Evolutionary conservation across 805 yeast species (phyloP).

Genomic region (Candida morakotiae): DNA sequence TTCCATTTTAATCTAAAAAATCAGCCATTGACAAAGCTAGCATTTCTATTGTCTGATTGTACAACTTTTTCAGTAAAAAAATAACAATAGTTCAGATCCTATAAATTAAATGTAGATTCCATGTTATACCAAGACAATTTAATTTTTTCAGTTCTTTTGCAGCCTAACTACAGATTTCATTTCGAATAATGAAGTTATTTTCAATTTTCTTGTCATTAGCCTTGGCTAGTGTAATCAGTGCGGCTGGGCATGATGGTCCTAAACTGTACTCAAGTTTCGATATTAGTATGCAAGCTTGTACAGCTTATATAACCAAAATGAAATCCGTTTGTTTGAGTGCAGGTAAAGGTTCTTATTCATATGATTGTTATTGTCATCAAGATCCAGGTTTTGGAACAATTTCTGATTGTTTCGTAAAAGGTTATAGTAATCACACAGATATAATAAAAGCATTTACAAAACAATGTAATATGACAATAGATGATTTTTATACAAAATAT

Average conservation of each 20-base stretch:
- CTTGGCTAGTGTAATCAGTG: not conserved
- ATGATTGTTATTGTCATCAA: slow-evolving; percentile 13
- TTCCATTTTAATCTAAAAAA: slow-evolving; percentile 2
- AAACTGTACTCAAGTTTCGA: slow-evolving; percentile 9
- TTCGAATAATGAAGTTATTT: not conserved
- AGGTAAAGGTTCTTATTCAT: slow-evolving; percentile 2
- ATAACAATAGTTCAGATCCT: too few relatives aligned
- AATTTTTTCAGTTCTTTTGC: too few relatives aligned
- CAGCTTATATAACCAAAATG: slow-evolving; percentile 7
- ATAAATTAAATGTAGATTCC: too few relatives aligned
- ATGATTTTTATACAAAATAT: slow-evolving; percentile 13
- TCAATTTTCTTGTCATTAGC: not conserved
- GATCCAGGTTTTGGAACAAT: slow-evolving; percentile 18
- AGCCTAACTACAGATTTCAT: not conserved
- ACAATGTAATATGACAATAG: slow-evolving; percentile 11
- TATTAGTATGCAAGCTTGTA: slow-evolving; percentile 14
- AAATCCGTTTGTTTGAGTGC: slow-evolving; percentile 14
- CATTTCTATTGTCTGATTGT: too few relatives aligned
- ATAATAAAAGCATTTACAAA: slow-evolving; percentile 12
- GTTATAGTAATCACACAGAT: slow-evolving; percentile 15
- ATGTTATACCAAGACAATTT: too few relatives aligned
- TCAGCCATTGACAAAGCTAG: slow-evolving; percentile 2
- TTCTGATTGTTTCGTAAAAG: slow-evolving; percentile 18
- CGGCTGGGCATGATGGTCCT: slow-evolving; percentile 4
- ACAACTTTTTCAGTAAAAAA: too few relatives aligned